Percentiles rank a stretch among this genome's conserved stretches.
phyloP scores from a whole-genome alignment of 805 yeast genomes.

The Candida michaelii region DNA sequence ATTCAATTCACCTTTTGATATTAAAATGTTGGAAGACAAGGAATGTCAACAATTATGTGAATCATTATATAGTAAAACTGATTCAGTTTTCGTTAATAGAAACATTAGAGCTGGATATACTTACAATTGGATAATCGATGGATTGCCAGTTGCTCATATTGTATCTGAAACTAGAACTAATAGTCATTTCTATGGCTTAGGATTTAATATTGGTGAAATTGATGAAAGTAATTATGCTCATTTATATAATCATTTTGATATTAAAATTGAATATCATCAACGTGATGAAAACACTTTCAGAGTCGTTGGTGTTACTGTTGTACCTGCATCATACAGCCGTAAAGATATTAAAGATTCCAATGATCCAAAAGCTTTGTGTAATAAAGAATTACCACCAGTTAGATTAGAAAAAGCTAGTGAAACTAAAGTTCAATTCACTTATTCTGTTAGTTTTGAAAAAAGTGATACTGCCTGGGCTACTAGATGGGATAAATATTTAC shows the following conservation, averaged over 20 bases:
- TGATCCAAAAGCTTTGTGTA: conserved; percentile 29
- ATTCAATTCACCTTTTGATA: conserved; percentile 84
- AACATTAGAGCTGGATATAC: conserved; percentile 79
- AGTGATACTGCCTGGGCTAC: conserved; percentile 92
- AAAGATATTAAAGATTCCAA: conserved; percentile 21
- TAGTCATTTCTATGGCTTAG: conserved; percentile 68
- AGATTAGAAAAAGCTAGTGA: conserved; percentile 49
- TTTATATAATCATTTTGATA: conserved; percentile 78
- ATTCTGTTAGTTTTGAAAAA: conserved; percentile 71
- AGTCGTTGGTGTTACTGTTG: conserved; percentile 86
- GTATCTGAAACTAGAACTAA: conserved; percentile 58
- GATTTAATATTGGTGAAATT: conserved; percentile 75
- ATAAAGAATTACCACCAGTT: conserved; percentile 40
- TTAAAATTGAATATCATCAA: conserved; percentile 78
- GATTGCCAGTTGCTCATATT: conserved; percentile 83
- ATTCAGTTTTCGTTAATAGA: conserved; percentile 72
- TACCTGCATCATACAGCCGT: conserved; percentile 59
- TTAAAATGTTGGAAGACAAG: conserved; percentile 73
- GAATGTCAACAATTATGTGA: conserved; percentile 70
- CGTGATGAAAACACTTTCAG: conserved; percentile 67
- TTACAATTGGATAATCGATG: conserved; percentile 93
- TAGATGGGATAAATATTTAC: conserved; percentile 96
- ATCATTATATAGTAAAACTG: conserved; percentile 57
- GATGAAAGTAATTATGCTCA: conserved; percentile 58
- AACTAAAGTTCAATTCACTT: conserved; percentile 72